Evolutionary conservation across 2,329 filamentous ascomycete genomes (phyloP), one percentile per base, ranked within the genome.

Genomic region (Zymoseptoria pseudotritici): DNA sequence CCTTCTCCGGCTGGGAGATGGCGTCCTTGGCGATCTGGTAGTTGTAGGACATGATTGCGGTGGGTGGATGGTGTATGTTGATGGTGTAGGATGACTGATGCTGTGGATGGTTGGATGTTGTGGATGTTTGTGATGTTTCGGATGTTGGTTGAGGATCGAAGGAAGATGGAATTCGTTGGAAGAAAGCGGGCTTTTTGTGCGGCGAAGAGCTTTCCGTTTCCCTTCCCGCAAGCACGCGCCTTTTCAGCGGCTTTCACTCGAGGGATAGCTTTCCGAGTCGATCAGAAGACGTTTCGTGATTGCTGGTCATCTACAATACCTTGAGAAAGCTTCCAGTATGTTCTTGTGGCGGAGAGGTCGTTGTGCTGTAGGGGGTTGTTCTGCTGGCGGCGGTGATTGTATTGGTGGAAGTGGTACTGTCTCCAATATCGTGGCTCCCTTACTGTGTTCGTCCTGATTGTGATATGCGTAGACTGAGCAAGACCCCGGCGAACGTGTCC

Each of bases 1-100:
- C 64, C 60, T 69, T 72, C 31, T 72, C 70, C 20, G 22, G 56
- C 3, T 72, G 67, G 31, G 17, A 66, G 52, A 72, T 62, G 20
- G 62, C 54, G 17, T 50, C 49, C 55, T 66, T 68, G 49, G 67
- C 68, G 51, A 64, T 60, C 9, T 59, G 50, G 65, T 62, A 71
- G 57, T 70, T 58, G 67, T 70, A 69, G 20, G 61, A 31, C 62
- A 69, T 67, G 56, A 54, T 62, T 31, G 42, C 57, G 46, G 24
- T 36, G 50, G 49, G 3, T 9, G 22, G 50, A 50, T 57, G 58
- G 26, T 57, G 24, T n/a, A 53, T 50, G 52, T 29, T 50, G 50
- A 20, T 54, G 46, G 10, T 29, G 26, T 29, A 29, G 50, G n/a
- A 36, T 52, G 36, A 22, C 50, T 11, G 55, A n/a, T 49, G 56